phyloP scores from a whole-genome alignment of 129 eudicot genomes.

The Heracleum sosnowskyi region DNA sequence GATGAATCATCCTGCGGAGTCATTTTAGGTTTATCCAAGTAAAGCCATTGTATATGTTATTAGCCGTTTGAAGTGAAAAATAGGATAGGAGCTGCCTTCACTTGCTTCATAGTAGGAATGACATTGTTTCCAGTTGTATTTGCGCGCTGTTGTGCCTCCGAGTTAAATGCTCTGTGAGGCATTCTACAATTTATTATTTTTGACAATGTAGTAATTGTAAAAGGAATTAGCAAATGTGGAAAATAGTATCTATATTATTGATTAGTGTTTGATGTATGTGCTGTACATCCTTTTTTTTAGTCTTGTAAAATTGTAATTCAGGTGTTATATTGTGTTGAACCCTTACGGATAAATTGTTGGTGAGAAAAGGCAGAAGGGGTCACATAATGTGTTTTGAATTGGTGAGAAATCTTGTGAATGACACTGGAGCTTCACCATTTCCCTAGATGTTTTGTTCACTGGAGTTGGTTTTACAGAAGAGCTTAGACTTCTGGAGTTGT shows the following conservation, averaged over 20 bases:
- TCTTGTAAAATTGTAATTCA: background rate
- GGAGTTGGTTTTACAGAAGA: background rate
- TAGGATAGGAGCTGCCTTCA: constrained; percentile 16
- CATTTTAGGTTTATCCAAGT: background rate
- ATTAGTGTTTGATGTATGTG: background rate
- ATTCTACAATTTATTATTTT: constrained; percentile 3
- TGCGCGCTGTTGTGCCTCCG: constrained; percentile 20
- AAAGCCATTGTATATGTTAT: constrained; percentile 17
- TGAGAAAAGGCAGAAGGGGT: no score
- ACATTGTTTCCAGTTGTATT: constrained; percentile 14
- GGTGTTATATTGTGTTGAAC: background rate
- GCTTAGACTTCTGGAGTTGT: background rate
- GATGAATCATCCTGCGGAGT: constrained; percentile 1
- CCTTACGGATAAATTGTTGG: no score
- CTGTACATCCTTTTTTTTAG: background rate
- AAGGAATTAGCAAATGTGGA: constrained; percentile 5
- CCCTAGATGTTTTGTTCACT: no score
- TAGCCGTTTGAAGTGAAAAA: constrained; percentile 26
- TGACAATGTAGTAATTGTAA: background rate
- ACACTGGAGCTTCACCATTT: no score
- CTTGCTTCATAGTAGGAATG: constrained; percentile 5
- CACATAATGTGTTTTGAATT: no score
- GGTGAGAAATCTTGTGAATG: no score
- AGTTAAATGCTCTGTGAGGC: constrained; percentile 30
- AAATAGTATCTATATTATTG: background rate